phyloP scores from a whole-genome alignment of 805 yeast genomes.

The Metschnikowia henanensis region DNA sequence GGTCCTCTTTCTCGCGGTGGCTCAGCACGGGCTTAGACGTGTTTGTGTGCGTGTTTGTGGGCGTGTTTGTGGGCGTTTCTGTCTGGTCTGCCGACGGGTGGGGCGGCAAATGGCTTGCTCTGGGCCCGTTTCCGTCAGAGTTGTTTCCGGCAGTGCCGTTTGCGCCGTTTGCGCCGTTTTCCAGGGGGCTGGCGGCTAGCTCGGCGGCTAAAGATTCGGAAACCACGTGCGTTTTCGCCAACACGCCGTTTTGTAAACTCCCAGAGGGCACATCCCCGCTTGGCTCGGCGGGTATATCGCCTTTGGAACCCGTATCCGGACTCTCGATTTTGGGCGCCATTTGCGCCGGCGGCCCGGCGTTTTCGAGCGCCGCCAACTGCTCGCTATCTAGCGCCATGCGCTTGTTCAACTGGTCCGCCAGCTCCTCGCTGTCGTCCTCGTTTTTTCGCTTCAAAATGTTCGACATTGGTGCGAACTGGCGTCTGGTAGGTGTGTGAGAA shows the following conservation, averaged over 20 bases:
- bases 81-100: background rate
- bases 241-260: background rate
- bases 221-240: too few relatives aligned
- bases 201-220: background rate
- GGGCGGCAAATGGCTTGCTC: background rate
- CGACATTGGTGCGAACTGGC: slow-evolving; percentile 13
- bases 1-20: slow-evolving; percentile 48
- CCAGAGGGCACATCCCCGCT: too few relatives aligned
- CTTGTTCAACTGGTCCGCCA: slow-evolving; percentile 54
- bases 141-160: too few relatives aligned
- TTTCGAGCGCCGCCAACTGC: slow-evolving; percentile 31
- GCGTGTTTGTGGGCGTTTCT: background rate
- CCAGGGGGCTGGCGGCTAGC: background rate
- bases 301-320: too few relatives aligned
- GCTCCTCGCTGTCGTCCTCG: slow-evolving; percentile 49
- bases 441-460: slow-evolving; percentile 63
- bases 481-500: background rate
- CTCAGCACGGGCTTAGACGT: slow-evolving; percentile 36
- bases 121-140: too few relatives aligned
- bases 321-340: slow-evolving; percentile 3
- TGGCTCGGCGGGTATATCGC: too few relatives aligned
- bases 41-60: background rate
- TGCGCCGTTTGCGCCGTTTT: background rate
- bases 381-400: slow-evolving; percentile 73
- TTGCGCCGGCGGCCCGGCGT: background rate